Base-by-base conservation (phyloP, 2,329 filamentous ascomycete species). In the Neofusicoccum kwambonambiense region DNA sequence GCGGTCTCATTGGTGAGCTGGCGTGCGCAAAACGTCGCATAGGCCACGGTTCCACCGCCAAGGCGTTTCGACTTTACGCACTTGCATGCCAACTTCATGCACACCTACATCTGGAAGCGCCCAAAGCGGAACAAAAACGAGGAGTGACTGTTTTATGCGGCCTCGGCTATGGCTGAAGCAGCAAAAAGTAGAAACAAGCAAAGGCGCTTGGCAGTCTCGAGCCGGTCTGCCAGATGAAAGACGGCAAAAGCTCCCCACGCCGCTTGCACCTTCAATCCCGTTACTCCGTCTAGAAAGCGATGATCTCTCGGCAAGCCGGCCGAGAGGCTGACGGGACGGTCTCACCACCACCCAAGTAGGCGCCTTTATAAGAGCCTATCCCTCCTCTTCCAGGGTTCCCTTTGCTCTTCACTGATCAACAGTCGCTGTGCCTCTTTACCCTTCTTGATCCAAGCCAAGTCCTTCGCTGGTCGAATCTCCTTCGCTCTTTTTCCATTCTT, bases 51-150 rank as follows among this genome's bases (percentile, higher is more conserved):
- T 47, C 41, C 41, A 37, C 61, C 15, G 50, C 61, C 61, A 64
- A 64, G 61, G n/a, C 50, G 61, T 64, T 64, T 64, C 61, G 50
- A 35, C 27, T 64, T 60, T 60, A 47, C 22, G 42, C 56, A 47
- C 31, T 37, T 11, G 19, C 41, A 49, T 56, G 42, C 50, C 41
- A 47, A 64, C 50, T 37, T 64, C 61, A 64, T 56, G 50, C 60
- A 37, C 15, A 37, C 39, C 50, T n/a, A 17, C 60, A 52, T n/a
- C 51, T 44, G 27, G 39, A 56, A 64, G 61, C 61, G 31, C 61
- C 61, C n/a, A 47, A 37, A 45, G 27, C 9, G 50, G 50, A 54
- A 27, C 13, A 19, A 15, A 22, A 57, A 42, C 52, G 35, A 57
- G 19, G 19, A 8, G n/a, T 12, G 31, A n/a, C 31, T 45, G 61